A percentile compares a stretch with the other conserved stretches of the same genome.
Evolutionary conservation across 2,329 filamentous ascomycete species (phyloP).

Genomic region (Alternaria novae-zelandiae): DNA sequence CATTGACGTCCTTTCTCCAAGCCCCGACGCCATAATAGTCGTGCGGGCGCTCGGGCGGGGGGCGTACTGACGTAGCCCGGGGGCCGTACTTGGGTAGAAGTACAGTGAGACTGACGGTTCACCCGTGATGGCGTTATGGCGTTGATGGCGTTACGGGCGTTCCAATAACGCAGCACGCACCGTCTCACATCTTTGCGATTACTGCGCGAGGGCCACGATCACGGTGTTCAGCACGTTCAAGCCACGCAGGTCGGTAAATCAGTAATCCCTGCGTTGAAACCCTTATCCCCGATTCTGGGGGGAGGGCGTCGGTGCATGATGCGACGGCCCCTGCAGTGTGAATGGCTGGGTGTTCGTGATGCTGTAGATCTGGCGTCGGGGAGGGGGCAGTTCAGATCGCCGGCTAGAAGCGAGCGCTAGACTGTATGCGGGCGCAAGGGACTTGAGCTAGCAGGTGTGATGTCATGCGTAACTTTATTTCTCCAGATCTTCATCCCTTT

Average conservation of each 20-base stretch:
- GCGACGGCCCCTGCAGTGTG: not conserved
- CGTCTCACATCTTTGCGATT: not conserved
- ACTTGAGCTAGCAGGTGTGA: not conserved
- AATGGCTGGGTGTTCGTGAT: not conserved
- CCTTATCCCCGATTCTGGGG: slow-evolving; percentile 1
- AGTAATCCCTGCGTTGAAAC: not conserved
- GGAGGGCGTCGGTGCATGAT: too few relatives aligned
- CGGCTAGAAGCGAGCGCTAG: not conserved
- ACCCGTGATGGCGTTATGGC: not conserved
- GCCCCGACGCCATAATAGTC: not conserved
- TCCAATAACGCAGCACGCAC: not conserved
- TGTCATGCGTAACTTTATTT: not conserved
- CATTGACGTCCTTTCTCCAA: not conserved
- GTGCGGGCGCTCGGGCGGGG: not conserved
- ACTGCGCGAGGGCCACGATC: not conserved
- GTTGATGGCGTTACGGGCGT: not conserved
- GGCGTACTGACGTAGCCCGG: not conserved
- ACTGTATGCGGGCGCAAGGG: not conserved
- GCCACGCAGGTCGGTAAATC: not conserved
- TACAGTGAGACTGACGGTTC: not conserved
- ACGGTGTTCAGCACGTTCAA: not conserved
- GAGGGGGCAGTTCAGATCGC: not conserved
- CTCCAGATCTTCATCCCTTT: not conserved
- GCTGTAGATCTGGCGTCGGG: not conserved
- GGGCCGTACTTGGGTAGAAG: not conserved